phyloP scores from a whole-genome alignment of 768 basidiomycete species.

The Mycena alexandri region DNA sequence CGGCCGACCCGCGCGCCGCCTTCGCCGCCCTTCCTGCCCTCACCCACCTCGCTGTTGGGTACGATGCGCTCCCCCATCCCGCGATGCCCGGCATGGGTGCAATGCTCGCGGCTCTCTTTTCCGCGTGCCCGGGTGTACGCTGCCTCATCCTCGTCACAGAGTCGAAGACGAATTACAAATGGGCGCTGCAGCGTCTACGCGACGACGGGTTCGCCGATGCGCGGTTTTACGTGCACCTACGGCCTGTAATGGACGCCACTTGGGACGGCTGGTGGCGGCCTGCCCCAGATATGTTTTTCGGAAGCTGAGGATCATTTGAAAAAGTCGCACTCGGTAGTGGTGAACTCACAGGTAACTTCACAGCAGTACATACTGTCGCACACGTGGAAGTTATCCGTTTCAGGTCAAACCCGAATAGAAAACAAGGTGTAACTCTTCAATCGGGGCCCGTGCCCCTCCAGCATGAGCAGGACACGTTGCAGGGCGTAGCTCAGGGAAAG shows the following conservation, averaged over 20 bases:
- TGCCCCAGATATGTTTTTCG: constrained; percentile 28
- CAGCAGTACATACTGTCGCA: no score
- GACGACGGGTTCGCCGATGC: constrained; percentile 23
- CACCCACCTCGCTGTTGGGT: constrained; percentile 18
- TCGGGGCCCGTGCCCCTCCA: no score
- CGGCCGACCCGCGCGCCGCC: not conserved
- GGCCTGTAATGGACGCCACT: constrained; percentile 25
- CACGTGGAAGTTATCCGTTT: no score
- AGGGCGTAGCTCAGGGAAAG: no score
- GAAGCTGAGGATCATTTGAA: constrained; percentile 8
- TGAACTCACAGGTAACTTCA: no score
- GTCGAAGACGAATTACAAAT: constrained; percentile 20
- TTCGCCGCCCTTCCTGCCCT: constrained; percentile 17
- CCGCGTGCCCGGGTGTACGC: not conserved
- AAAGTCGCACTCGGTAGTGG: no score
- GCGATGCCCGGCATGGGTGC: constrained; percentile 17
- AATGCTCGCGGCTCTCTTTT: constrained; percentile 11
- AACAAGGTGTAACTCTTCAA: no score
- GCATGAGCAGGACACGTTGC: no score
- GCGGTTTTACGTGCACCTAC: constrained; percentile 26
- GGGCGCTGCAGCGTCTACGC: constrained; percentile 21
- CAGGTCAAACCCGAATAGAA: no score
- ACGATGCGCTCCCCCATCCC: constrained; percentile 15
- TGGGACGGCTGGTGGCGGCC: constrained; percentile 28
- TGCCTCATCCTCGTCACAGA: constrained; percentile 21